Conservation (phyloP, 257 asterid species). For the Nyctanthes arbortristis region DNA sequence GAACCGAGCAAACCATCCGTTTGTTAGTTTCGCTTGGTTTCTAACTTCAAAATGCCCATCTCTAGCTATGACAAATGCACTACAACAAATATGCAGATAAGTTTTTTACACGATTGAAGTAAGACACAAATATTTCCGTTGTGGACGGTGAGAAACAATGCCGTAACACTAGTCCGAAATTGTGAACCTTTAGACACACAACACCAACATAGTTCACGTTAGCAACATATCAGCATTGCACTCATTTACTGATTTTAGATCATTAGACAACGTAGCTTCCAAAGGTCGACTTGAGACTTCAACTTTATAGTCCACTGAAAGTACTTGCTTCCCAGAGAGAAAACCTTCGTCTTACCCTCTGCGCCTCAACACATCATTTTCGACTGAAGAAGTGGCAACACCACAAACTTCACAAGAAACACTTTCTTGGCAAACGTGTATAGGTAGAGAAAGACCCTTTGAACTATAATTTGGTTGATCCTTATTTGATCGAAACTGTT, state of each 20-base stretch:
- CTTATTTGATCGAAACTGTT: no score
- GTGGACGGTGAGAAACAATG: slow-evolving; percentile 61
- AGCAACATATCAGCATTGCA: slow-evolving; percentile 63
- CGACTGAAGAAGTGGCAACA: no score
- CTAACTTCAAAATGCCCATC: no score
- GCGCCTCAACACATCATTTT: slow-evolving; percentile 50
- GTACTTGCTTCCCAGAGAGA: slow-evolving; percentile 62
- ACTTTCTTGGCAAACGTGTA: neutral
- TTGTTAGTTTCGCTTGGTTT: no score
- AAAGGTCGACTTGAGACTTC: slow-evolving; percentile 73
- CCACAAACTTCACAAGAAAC: neutral
- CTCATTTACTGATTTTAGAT: slow-evolving; percentile 52
- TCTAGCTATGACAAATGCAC: slow-evolving; percentile 77
- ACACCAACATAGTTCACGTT: slow-evolving; percentile 74
- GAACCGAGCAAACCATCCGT: no score
- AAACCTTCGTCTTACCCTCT: slow-evolving; percentile 48
- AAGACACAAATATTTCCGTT: slow-evolving; percentile 62
- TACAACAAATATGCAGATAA: slow-evolving; percentile 66
- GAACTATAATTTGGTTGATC: no score
- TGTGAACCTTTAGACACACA: slow-evolving; percentile 64
- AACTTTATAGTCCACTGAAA: slow-evolving; percentile 68
- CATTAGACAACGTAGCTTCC: slow-evolving; percentile 52
- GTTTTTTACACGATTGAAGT: slow-evolving; percentile 77
- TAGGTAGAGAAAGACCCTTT: slow-evolving; percentile 11
- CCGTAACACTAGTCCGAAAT: slow-evolving; percentile 71